Evolutionary conservation across 495 filamentous ascomycete genomes (phyloP).

Genomic region (Aspergillus heteromorphus): DNA sequence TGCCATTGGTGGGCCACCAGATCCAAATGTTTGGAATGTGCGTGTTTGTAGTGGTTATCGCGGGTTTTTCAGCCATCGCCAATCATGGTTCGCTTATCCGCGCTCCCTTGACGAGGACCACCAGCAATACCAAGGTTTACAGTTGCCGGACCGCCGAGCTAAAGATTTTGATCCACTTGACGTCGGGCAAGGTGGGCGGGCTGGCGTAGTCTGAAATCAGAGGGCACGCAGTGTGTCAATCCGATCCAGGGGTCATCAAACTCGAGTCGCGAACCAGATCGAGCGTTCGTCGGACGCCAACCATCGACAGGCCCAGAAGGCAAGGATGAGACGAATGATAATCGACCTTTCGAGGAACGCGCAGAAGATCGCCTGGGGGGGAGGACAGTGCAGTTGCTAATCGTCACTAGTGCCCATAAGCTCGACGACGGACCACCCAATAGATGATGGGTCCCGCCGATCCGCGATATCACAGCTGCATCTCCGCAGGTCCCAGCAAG

Average conservation of each 20-base stretch:
- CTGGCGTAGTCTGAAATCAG: background rate
- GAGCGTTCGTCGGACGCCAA: background rate
- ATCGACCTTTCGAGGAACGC: constrained; percentile 2
- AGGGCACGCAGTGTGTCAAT: background rate
- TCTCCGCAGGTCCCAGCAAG: background rate
- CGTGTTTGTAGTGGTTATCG: background rate
- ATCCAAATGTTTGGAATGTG: constrained; percentile 2
- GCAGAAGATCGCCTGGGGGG: background rate
- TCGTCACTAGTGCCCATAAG: constrained; percentile 3
- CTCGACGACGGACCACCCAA: background rate
- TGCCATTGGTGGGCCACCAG: constrained; percentile 10
- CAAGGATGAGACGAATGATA: background rate
- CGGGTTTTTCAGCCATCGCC: background rate
- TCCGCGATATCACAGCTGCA: background rate
- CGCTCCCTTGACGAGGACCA: constrained; percentile 1
- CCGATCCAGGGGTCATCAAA: background rate
- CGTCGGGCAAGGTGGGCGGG: background rate
- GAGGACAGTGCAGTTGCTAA: background rate
- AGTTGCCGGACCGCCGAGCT: background rate
- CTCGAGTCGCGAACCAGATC: background rate
- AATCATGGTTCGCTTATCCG: constrained; percentile 2
- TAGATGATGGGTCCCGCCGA: constrained; percentile 2
- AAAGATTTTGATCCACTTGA: background rate
- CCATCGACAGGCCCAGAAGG: background rate
- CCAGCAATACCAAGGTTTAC: background rate